Base-by-base conservation (phyloP, 441 rosid genomes). In the Erysimum pusillum region DNA sequence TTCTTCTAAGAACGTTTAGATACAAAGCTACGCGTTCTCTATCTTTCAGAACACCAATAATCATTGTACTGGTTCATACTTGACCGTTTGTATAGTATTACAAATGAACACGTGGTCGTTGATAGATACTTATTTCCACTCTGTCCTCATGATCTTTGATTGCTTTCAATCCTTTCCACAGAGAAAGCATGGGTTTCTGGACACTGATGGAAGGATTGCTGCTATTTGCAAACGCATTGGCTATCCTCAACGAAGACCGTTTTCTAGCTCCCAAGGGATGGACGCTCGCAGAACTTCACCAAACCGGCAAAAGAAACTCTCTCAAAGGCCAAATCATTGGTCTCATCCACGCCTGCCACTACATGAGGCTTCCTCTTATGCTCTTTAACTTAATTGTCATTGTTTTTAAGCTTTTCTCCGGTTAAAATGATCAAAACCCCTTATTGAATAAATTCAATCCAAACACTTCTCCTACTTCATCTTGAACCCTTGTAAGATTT, bases 221-320 rank as follows among this genome's bases (percentile, higher is more conserved):
- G 52, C 89, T 94, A 7, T 82, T 94, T 62, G 94, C 95, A 57
- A 94, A 92, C 81, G 97, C 93, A 4, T 58, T 92, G n/a, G 97
- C 98, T 20, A 89, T 94, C 53, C 81, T 90, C 77, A 94, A 92
- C 56, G 97, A 94, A 72, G 97, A 92, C 69, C 84, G 97, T 60
- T 89, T 87, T 69, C 90, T 90, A 58, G 87, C 85, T 73, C 97
- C 88, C 17, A 86, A 89, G 76, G 89, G 94, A 65, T 92, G 93
- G 97, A 88, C 90, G 2, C 76, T 94, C 51, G 88, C 85, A 14
- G 97, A 92, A 76, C 83, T 91, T 9, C 89, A 79, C 75, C 82
- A 85, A 83, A 53, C 81, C 66, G 82, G 82, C 34, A 81, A 78
- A 84, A 80, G 90, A 83, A 88, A 87, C 74, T 86, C 91, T 4